A percentile compares a stretch with the other conserved stretches of the same genome.
phyloP scores from a whole-genome alignment of 257 asterid genomes.

The Gentiana dahurica region DNA sequence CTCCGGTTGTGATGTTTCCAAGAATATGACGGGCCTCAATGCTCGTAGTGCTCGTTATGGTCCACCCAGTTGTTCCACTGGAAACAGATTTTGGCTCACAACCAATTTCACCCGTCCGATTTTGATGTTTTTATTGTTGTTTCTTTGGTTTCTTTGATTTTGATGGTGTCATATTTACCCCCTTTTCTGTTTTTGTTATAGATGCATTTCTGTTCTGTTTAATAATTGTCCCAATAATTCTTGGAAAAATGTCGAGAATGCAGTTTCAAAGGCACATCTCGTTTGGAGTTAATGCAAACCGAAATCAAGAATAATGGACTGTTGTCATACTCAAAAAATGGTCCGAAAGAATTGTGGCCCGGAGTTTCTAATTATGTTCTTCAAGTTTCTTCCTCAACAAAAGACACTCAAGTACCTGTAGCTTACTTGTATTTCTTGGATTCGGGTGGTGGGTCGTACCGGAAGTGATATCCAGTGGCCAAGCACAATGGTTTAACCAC shows the following conservation, averaged over 20 bases:
- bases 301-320: slow-evolving; percentile 34
- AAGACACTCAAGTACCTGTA: slow-evolving; percentile 23
- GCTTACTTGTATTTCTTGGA: slow-evolving; percentile 72
- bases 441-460: slow-evolving; percentile 95
- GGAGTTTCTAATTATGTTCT: slow-evolving; percentile 72
- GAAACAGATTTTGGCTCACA: no score
- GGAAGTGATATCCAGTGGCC: slow-evolving; percentile 61
- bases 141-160: no score
- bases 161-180: no score
- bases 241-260: slow-evolving; percentile 22
- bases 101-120: no score
- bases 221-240: no score
- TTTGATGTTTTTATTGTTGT: no score
- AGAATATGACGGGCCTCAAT: no score
- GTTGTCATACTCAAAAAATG: slow-evolving; percentile 36
- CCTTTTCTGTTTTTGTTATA: no score
- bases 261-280: slow-evolving; percentile 69
- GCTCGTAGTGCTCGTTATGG: no score
- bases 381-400: slow-evolving; percentile 33
- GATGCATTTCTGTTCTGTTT: no score
- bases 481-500: slow-evolving; percentile 63
- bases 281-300: slow-evolving; percentile 46
- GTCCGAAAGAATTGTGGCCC: slow-evolving; percentile 69
- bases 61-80: no score
- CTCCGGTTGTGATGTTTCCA: no score